Base-by-base conservation (phyloP, 2,329 filamentous ascomycete genomes). In the Samsoniella hepiali region DNA sequence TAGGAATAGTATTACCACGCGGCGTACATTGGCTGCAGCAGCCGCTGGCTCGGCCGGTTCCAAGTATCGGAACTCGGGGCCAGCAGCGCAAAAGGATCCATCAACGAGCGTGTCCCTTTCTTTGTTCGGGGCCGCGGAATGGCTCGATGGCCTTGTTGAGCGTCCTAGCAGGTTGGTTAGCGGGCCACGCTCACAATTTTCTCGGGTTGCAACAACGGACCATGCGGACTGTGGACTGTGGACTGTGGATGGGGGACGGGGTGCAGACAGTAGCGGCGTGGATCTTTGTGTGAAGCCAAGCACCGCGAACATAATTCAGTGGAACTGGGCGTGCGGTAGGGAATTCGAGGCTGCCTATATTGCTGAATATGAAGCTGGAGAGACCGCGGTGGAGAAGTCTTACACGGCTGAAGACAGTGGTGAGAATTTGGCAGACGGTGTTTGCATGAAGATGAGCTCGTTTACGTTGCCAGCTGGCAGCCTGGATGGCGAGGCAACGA, bases 221-320 rank as follows among this genome's bases (percentile, higher is more conserved):
- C 36, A 53, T 51, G 58, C 36, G 38, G 49, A 32, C 47, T 58
- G 58, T 45, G 38, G 49, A 32, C 47, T 58, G 31, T 13, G 38
- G 34, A 42, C 15, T 22, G 22, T 22, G 22, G 22, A 22, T 22
- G 22, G 22, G 22, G 22, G 32, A 54, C 38, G 58, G 58, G 58
- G 29, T 49, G 31, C 49, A 45, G 38, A n/a, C 49, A 31, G 40
- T 47, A 56, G 50, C 59, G 59, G 10, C 51, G 51, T 32, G 51
- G 50, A 62, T 62, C 59, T 47, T 10, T 45, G 50, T 47, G 59
- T 31, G 15, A 55, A 56, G 58, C 58, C 50, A 62, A 62, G 59
- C 59, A 55, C 40, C 32, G 31, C n/a, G 38, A 38, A 44, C 38
- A 55, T 54, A 50, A 36, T 45, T 60, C 58, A 53, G 58, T 53